phyloP scores from a whole-genome alignment of 2,329 filamentous ascomycete genomes.

The Penicillium sp. region DNA sequence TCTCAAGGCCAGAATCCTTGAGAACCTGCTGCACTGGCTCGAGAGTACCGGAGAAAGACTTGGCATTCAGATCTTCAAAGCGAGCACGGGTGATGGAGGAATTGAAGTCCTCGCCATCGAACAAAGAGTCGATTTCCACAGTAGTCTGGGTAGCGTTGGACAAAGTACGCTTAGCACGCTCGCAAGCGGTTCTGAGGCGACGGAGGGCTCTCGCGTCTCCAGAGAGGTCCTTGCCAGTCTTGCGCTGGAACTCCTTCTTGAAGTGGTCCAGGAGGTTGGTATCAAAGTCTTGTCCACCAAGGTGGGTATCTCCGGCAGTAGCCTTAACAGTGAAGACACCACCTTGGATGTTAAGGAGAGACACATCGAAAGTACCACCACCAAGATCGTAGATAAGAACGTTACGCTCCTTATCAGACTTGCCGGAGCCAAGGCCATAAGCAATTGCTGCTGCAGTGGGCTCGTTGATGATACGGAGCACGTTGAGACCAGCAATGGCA shows the following conservation, averaged over 20 bases:
- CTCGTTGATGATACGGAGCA: conserved; percentile 99
- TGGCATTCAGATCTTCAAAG: conserved; percentile 97
- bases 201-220: conserved; percentile 85
- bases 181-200: conserved; percentile 92
- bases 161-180: conserved; percentile 98
- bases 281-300: conserved; percentile 94
- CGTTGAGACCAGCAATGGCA: conserved; percentile 92
- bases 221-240: conserved; percentile 70
- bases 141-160: conserved; percentile 96
- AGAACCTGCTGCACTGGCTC: conserved; percentile 94
- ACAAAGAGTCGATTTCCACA: conserved; percentile 97
- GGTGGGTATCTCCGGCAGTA: conserved; percentile 91
- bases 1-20: conserved; percentile 81
- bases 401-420: conserved; percentile 95
- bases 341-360: conserved; percentile 94
- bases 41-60: conserved; percentile 85
- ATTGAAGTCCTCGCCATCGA: conserved; percentile 96
- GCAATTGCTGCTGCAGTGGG: conserved; percentile 96
- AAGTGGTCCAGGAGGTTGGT: conserved; percentile 92
- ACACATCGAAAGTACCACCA: conserved; percentile 99
- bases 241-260: conserved; percentile 83
- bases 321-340: conserved; percentile 99
- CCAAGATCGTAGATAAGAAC: conserved; percentile 99
- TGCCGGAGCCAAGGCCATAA: conserved; percentile 91
- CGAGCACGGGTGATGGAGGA: conserved; percentile 94